Percentiles rank a stretch among this genome's conserved stretches.
phyloP scores from a whole-genome alignment of 768 basidiomycete genomes.

The Lyophyllum decastes region DNA sequence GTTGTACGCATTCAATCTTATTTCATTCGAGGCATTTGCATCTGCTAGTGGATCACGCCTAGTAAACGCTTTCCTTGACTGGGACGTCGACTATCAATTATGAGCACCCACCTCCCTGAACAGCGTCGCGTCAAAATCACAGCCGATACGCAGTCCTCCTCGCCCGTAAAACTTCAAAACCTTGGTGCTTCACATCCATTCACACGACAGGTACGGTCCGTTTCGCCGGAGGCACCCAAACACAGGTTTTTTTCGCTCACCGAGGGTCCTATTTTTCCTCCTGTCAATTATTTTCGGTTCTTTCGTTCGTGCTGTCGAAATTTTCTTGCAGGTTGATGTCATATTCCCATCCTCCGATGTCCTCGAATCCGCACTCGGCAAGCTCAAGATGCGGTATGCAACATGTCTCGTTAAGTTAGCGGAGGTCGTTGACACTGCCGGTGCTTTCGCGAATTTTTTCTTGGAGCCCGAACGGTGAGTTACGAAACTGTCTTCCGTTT shows the following conservation, averaged over 20 bases:
- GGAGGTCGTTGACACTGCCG: conserved; percentile 32
- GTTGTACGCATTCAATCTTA: conserved; percentile 12
- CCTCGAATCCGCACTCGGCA: conserved; percentile 39
- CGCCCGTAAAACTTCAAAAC: conserved; percentile 27
- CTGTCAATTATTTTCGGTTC: neutral
- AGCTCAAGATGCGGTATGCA: conserved; percentile 44
- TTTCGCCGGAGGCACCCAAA: neutral
- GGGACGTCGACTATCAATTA: neutral
- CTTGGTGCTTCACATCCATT: conserved; percentile 49
- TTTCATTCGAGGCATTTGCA: neutral
- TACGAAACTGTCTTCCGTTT: neutral
- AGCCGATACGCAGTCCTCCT: conserved; percentile 16
- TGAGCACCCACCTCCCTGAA: conserved; percentile 16
- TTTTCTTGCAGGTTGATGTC: conserved; percentile 53
- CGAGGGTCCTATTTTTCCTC: conserved; percentile 1
- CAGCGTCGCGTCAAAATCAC: conserved; percentile 21
- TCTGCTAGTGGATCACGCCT: neutral
- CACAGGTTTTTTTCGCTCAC: neutral
- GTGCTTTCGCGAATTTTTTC: conserved; percentile 7
- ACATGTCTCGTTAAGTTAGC: conserved; percentile 45
- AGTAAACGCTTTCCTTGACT: neutral
- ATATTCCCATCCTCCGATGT: conserved; percentile 50
- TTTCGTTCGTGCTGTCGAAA: neutral
- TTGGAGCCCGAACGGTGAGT: conserved; percentile 6
- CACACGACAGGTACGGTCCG: conserved; percentile 44